phyloP scores from a whole-genome alignment of 306 rosid species.

The Dicorynia guianensis region DNA sequence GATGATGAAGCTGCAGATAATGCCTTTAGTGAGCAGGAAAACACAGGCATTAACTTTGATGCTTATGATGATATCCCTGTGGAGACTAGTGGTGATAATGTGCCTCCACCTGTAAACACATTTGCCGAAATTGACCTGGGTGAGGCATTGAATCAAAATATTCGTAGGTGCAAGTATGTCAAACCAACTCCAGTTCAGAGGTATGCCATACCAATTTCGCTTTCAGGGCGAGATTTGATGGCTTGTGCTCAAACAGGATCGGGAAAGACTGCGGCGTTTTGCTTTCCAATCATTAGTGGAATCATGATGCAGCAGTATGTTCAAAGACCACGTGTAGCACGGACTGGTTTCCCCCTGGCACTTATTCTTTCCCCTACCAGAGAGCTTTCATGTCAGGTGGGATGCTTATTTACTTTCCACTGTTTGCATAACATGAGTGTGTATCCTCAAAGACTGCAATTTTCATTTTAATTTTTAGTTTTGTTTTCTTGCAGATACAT shows the following conservation, averaged over 20 bases:
- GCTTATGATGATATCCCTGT: slow-evolving; percentile 91
- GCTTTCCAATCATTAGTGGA: slow-evolving; percentile 65
- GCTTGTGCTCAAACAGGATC: slow-evolving; percentile 74
- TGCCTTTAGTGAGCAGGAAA: slow-evolving; percentile 57
- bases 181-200: slow-evolving; percentile 72
- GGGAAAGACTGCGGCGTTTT: slow-evolving; percentile 71
- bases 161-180: slow-evolving; percentile 66
- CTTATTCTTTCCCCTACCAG: slow-evolving; percentile 86
- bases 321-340: slow-evolving; percentile 73
- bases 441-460: slow-evolving; percentile 8
- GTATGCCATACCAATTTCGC: slow-evolving; percentile 72
- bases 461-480: slow-evolving; percentile 26
- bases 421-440: slow-evolving; percentile 9
- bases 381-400: slow-evolving; percentile 86
- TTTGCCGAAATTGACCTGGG: slow-evolving; percentile 83
- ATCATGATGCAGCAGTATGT: slow-evolving; percentile 60
- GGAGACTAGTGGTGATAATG: slow-evolving; percentile 79
- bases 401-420: slow-evolving; percentile 31
- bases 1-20: slow-evolving; percentile 50
- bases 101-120: slow-evolving; percentile 76
- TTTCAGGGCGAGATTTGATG: slow-evolving; percentile 65
- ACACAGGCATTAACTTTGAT: slow-evolving; percentile 74
- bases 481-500: slow-evolving; percentile 61
- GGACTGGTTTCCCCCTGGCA: slow-evolving; percentile 77
- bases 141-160: slow-evolving; percentile 70